Evolutionary conservation across 371 early-diverging fungal species (phyloP).

Genomic region (Actinomortierella ambigua): DNA sequence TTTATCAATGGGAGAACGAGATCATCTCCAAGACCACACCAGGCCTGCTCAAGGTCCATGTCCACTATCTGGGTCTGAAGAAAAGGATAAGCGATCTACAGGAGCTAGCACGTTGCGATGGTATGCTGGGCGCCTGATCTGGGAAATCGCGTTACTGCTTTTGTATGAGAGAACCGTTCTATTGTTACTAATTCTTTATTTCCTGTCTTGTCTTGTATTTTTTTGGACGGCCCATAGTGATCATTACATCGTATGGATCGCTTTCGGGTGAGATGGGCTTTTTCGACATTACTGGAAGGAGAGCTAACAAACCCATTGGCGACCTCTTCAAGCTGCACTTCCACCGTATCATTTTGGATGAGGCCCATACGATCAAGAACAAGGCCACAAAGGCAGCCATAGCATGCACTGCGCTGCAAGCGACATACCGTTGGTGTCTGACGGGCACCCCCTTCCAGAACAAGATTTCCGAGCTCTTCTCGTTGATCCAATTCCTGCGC

Average conservation of each 20-base stretch:
- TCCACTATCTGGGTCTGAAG: conserved; percentile 69
- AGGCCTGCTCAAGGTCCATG: conserved; percentile 54
- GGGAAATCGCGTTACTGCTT: background rate
- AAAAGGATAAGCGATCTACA: conserved; percentile 45
- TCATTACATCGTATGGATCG: conserved; percentile 24
- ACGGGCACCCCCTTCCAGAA: conserved; percentile 88
- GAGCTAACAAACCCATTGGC: conserved; percentile 18
- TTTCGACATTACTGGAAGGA: conserved; percentile 3
- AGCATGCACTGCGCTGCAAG: conserved; percentile 61
- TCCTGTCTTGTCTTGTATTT: background rate
- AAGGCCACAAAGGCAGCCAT: conserved; percentile 65
- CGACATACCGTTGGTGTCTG: conserved; percentile 82
- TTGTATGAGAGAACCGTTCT: too few species aligned
- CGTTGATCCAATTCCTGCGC: conserved; percentile 80
- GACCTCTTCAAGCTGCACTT: conserved; percentile 45
- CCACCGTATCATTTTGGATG: conserved; percentile 81
- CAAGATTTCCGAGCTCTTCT: conserved; percentile 85
- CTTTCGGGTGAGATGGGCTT: conserved; percentile 14
- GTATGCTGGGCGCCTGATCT: conserved; percentile 11
- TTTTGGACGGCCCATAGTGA: too few species aligned
- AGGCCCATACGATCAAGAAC: conserved; percentile 91
- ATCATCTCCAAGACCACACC: conserved; percentile 55
- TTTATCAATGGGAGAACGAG: conserved; percentile 74
- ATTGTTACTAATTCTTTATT: background rate
- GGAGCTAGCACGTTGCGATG: conserved; percentile 23